Evolutionary conservation across 805 yeast genomes (phyloP), one percentile per base, ranked within the genome.

Genomic region (Blastobotrys parvus): DNA sequence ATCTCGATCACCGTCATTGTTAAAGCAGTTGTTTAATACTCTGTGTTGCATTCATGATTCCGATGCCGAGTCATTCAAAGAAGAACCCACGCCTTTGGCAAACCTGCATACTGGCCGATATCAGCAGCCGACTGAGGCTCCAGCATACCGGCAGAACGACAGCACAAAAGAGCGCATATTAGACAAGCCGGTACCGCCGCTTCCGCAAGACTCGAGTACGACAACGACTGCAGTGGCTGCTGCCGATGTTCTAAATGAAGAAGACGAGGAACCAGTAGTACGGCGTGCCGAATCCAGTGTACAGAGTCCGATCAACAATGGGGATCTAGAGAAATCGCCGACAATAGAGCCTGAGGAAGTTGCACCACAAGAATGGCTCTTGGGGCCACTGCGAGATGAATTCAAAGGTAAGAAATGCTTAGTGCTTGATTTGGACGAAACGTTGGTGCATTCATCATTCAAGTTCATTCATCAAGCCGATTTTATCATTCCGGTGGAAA

Each of bases 401-500:
- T 71, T 82, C 44, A 66, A 71, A 40, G 74, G 75, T 44, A 80
- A 83, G 45, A 92, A 92, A 63, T 89, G 97, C 62, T 72, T 92
- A 27, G 84, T 92, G 11, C 70, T 92, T 43, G 99, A 92, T 64
- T 68, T 92, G 50, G 98, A 92, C 63, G 98, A 92, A 64, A 92
- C 98, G 2, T 73, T 92, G 46, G 98, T 92, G 25, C 99, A 92
- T 62, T 85, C 95, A 1, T 82, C 94, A 4, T 92, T 92, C 70
- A 89, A 90, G 62, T 87, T 82, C 61, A 73, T 92, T 45, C 77
- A 94, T 46, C 82, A 88, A 36, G 95, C 96, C 1, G 99, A 92
- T 65, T 92, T 92, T 65, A 94, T 94, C 38, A 86, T 92, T 39
- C 97, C 98, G 13, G 98, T 92, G 42, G 97, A 90, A 61, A 90